These are phyloP conservation scores for Scopulariopsis brevicaulis DNA, from an alignment of 2,329 filamentous ascomycete genomes.

Conservation along the genomic window DNA sequence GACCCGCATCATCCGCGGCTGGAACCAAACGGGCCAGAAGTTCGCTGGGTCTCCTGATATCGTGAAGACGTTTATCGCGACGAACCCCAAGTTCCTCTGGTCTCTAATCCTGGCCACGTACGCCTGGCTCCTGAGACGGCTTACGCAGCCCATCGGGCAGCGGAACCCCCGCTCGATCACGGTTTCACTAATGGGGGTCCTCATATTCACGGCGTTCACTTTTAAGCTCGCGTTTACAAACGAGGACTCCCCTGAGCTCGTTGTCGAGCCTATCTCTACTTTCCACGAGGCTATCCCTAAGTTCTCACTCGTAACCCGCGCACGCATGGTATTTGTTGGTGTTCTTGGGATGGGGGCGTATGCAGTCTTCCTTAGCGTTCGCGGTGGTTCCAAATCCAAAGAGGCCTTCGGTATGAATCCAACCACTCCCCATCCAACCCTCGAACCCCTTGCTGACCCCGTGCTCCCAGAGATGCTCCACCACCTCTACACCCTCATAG, in stretches of 20 bases:
- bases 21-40: constrained; percentile 98
- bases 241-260: constrained; percentile 77
- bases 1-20: constrained; percentile 60
- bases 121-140: constrained; percentile 37
- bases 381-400: constrained; percentile 10
- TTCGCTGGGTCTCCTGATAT: constrained; percentile 86
- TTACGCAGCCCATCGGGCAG: constrained; percentile 19
- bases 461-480: constrained; percentile 38
- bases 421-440: constrained; percentile 7
- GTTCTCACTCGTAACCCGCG: constrained; percentile 33
- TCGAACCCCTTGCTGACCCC: not conserved
- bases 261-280: constrained; percentile 33
- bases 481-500: constrained; percentile 63
- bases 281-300: constrained; percentile 28
- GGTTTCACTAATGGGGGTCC: constrained; percentile 24
- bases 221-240: constrained; percentile 89
- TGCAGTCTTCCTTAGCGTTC: constrained; percentile 25
- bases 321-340: constrained; percentile 37
- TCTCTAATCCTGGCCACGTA: constrained; percentile 59
- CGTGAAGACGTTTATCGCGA: constrained; percentile 56
- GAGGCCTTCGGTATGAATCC: not conserved
- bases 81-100: constrained; percentile 64
- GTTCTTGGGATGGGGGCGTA: constrained; percentile 25
- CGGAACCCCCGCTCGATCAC: constrained; percentile 26
- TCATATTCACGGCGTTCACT: constrained; percentile 47